These are phyloP conservation scores for Fomitiporia mediterranea DNA, from an alignment of 1,284 basidiomycete genomes.

Conservation along the genomic window DNA sequence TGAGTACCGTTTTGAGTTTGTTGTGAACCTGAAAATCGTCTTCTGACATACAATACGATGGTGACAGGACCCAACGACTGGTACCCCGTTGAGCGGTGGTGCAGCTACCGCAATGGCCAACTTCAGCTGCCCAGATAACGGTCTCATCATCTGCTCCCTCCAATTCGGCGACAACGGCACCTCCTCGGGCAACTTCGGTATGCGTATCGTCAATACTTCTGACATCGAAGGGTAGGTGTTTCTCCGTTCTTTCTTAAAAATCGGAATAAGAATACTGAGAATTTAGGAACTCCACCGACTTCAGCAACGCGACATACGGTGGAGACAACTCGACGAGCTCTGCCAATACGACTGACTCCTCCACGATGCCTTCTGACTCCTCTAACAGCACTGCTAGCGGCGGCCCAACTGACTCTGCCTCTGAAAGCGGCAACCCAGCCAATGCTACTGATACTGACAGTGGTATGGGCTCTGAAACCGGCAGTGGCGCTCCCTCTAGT, in stretches of 20 bases:
- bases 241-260: not conserved
- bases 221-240: not conserved
- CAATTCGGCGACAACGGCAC: constrained; percentile 3
- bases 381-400: not conserved
- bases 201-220: not conserved
- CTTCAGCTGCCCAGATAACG: constrained; percentile 8
- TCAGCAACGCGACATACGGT: not conserved
- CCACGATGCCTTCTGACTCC: no score
- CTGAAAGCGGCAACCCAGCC: not conserved
- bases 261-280: no score
- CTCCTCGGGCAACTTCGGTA: not conserved
- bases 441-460: not conserved
- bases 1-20: not conserved
- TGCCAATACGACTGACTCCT: not conserved
- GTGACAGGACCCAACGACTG: not conserved
- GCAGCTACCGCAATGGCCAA: not conserved
- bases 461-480: not conserved
- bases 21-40: not conserved
- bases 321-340: not conserved
- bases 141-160: constrained; percentile 4
- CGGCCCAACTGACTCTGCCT: not conserved
- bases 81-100: not conserved
- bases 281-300: no score
- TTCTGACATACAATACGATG: not conserved
- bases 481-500: not conserved